These are phyloP conservation scores for Castanea mollissima DNA, from an alignment of 306 rosid genomes.

Conservation along the genomic window DNA sequence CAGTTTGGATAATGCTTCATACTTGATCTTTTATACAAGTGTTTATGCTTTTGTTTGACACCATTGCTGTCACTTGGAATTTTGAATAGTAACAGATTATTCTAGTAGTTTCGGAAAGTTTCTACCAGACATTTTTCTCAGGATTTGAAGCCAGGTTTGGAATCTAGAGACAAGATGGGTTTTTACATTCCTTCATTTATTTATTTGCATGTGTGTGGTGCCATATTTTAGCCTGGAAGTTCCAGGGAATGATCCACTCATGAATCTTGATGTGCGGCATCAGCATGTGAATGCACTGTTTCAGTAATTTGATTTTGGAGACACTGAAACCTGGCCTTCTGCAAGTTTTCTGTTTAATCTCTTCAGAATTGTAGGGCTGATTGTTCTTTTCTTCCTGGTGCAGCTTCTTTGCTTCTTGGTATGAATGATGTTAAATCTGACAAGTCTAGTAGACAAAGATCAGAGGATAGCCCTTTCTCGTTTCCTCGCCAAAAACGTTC, in stretches of 20 bases:
- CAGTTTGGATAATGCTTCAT: conserved; percentile 1
- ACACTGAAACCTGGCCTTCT: neutral
- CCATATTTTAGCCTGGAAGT: neutral
- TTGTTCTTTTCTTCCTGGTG: conserved; percentile 34
- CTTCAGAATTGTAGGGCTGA: conserved; percentile 24
- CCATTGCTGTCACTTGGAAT: neutral
- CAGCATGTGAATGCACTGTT: neutral
- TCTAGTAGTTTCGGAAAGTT: neutral
- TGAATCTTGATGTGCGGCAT: neutral
- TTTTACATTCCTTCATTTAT: neutral
- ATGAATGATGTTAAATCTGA: conserved; percentile 73
- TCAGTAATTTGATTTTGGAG: neutral
- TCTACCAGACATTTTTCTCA: neutral
- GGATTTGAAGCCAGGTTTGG: conserved; percentile 1
- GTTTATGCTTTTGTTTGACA: neutral
- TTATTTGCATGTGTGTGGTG: neutral
- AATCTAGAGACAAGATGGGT: neutral
- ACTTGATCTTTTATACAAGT: neutral
- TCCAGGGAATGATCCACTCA: neutral
- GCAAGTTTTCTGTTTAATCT: neutral
- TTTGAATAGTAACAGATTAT: neutral
- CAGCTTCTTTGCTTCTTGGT: conserved; percentile 91
- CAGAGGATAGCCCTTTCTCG: conserved; percentile 84
- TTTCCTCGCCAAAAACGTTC: conserved; percentile 99
- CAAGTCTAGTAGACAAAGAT: conserved; percentile 61